Percentiles rank a stretch among this genome's conserved stretches.
Evolutionary conservation across 1,139 yeast genomes (phyloP).

Genomic region (Oligophagozyma castellii): DNA sequence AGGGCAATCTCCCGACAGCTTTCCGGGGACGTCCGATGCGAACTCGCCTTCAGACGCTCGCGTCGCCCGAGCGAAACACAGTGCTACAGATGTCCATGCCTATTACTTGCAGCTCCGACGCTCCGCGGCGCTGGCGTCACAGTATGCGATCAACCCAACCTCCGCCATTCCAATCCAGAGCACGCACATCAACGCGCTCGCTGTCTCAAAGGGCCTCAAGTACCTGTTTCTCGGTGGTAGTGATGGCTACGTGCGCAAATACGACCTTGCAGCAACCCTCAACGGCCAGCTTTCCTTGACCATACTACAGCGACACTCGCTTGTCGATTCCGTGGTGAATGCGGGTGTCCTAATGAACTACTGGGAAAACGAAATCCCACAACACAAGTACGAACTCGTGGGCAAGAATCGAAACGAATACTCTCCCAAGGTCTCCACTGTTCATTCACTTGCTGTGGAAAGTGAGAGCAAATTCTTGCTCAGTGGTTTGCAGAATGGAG

Average conservation of each 20-base stretch:
- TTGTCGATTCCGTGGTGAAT: conserved; percentile 71
- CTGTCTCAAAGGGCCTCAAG: conserved; percentile 69
- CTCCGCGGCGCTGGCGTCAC: conserved; percentile 34
- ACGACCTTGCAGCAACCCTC: conserved; percentile 72
- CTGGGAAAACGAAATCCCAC: conserved; percentile 94
- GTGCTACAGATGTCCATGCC: conserved; percentile 16
- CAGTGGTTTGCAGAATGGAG: conserved; percentile 75
- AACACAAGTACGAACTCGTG: conserved; percentile 31
- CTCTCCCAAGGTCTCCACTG: conserved; percentile 68
- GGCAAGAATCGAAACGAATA: conserved; percentile 32
- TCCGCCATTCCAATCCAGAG: conserved; percentile 58
- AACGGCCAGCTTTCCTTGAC: conserved; percentile 87
- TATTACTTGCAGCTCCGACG: conserved; percentile 30
- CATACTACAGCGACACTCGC: conserved; percentile 79
- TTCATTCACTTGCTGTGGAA: conserved; percentile 75
- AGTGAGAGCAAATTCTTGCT: conserved; percentile 73
- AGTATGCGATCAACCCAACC: conserved; percentile 48
- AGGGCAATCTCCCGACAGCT: no score
- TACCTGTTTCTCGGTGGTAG: conserved; percentile 94
- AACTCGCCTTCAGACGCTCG: no score
- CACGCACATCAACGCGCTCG: conserved; percentile 58
- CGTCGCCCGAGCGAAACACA: conserved; percentile 6
- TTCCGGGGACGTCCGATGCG: no score
- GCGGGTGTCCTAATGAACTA: conserved; percentile 76
- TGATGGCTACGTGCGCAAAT: conserved; percentile 86